Evolutionary conservation across 2,329 filamentous ascomycete species (phyloP).

Genomic region (Claviceps spartinae): DNA sequence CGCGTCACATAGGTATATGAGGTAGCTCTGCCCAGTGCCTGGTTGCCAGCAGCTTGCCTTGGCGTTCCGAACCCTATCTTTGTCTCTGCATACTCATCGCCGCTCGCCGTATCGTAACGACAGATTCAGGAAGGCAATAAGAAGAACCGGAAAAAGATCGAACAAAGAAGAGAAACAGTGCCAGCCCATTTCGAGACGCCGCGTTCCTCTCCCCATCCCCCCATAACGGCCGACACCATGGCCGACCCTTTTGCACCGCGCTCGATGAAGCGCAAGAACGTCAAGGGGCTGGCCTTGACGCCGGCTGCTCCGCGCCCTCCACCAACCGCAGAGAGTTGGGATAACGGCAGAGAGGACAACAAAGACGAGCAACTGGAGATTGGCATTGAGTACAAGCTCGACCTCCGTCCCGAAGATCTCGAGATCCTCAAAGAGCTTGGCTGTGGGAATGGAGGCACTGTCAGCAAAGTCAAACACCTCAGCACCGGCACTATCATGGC

Average conservation of each 20-base stretch:
- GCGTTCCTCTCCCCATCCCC: background rate
- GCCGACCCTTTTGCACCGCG: constrained; percentile 50
- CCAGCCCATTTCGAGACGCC: background rate
- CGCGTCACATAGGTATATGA: background rate
- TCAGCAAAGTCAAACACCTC: constrained; percentile 93
- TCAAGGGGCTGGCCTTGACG: constrained; percentile 85
- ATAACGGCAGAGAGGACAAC: constrained; percentile 45
- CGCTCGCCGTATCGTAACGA: background rate
- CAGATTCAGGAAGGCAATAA: background rate
- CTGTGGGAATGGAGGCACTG: constrained; percentile 90
- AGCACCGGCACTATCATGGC: constrained; percentile 96
- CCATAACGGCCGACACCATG: constrained; percentile 29
- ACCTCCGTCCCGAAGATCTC: constrained; percentile 81
- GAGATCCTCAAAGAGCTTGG: constrained; percentile 90
- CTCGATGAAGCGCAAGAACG: constrained; percentile 98
- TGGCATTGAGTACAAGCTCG: constrained; percentile 90
- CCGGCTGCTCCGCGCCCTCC: constrained; percentile 60
- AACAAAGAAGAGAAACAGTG: background rate
- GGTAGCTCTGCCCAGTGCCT: background rate
- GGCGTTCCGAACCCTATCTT: background rate
- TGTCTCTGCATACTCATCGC: background rate
- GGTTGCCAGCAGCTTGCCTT: background rate
- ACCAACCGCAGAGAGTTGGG: constrained; percentile 58
- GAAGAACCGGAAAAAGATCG: background rate
- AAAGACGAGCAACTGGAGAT: constrained; percentile 66